Conservation (phyloP, 1,284 basidiomycete genomes). For the Serendipita sp. region DNA sequence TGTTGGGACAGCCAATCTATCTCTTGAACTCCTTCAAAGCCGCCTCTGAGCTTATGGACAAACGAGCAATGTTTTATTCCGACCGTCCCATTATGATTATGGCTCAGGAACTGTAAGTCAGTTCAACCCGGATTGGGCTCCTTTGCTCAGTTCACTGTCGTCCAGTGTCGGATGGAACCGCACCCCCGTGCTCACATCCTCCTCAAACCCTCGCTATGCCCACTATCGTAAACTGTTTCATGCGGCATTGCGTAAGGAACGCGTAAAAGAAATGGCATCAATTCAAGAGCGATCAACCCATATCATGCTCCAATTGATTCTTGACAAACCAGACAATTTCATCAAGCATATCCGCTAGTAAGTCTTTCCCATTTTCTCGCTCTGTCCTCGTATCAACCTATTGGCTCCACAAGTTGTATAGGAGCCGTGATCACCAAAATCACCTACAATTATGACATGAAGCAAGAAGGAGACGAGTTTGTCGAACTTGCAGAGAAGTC, state of each 20-base stretch:
- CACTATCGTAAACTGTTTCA: conserved; percentile 3
- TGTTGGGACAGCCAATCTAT: conserved; percentile 34
- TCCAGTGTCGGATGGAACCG: conserved; percentile 1
- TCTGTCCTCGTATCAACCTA: no score
- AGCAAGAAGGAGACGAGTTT: conserved; percentile 22
- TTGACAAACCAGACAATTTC: conserved; percentile 19
- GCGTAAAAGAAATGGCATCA: not conserved
- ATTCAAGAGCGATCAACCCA: conserved; percentile 25
- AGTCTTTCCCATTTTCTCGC: not conserved
- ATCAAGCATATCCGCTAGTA: conserved; percentile 17
- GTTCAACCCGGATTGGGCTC: not conserved
- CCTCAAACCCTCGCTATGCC: not conserved
- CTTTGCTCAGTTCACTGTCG: not conserved
- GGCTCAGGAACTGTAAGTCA: conserved; percentile 11
- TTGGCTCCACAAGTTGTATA: not conserved
- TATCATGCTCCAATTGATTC: conserved; percentile 17
- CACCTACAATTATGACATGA: conserved; percentile 15
- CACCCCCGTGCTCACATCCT: conserved; percentile 6
- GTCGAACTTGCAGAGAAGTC: conserved; percentile 19
- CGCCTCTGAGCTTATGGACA: conserved; percentile 32
- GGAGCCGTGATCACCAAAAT: conserved; percentile 7
- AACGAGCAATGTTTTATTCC: conserved; percentile 31
- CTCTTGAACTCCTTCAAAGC: conserved; percentile 32
- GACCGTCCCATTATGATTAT: conserved; percentile 21
- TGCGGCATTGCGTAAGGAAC: not conserved